Evolutionary conservation across 2,329 filamentous ascomycete species (phyloP).

Genomic region (Neodidymelliopsis sp.): DNA sequence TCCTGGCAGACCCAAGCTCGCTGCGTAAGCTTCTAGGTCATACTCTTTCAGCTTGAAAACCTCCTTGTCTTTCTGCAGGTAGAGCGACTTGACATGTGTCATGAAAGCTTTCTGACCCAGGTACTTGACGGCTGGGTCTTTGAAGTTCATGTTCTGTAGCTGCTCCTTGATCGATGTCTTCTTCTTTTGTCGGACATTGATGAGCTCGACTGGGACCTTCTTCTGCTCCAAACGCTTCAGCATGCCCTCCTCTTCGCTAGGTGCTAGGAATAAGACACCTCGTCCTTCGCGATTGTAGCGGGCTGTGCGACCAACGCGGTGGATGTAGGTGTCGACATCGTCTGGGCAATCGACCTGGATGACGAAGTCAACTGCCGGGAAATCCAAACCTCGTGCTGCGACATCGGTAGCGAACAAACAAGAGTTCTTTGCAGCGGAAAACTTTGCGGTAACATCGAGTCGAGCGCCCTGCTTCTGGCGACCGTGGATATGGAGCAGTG

Average conservation of each 20-base stretch:
- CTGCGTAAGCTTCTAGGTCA: constrained; percentile 84
- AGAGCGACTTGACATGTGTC: constrained; percentile 83
- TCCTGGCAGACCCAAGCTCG: constrained; percentile 86
- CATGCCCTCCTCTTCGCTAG: constrained; percentile 93
- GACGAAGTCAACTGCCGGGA: constrained; percentile 97
- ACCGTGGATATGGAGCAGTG: constrained; percentile 90
- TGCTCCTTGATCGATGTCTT: constrained; percentile 85
- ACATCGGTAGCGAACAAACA: constrained; percentile 97
- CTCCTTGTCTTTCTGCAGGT: constrained; percentile 90
- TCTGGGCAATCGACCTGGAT: constrained; percentile 98
- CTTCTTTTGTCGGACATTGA: constrained; percentile 88
- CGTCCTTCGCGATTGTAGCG: constrained; percentile 87
- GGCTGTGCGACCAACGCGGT: constrained; percentile 93
- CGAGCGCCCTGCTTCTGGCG: constrained; percentile 91
- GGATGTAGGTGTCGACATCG: constrained; percentile 96
- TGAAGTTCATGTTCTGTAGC: constrained; percentile 93
- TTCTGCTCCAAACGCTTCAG: constrained; percentile 82
- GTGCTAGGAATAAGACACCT: constrained; percentile 90
- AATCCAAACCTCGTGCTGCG: constrained; percentile 91
- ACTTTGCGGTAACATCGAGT: constrained; percentile 85
- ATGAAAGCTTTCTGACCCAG: constrained; percentile 95
- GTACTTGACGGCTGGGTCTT: constrained; percentile 92
- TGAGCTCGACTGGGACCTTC: constrained; percentile 85
- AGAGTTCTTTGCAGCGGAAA: constrained; percentile 79
- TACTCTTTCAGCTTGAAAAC: constrained; percentile 85